Percentiles rank a stretch among this genome's conserved stretches.
Evolutionary conservation across 176 grass and related monocot species (phyloP).

Genomic region (Ensete glaucum): DNA sequence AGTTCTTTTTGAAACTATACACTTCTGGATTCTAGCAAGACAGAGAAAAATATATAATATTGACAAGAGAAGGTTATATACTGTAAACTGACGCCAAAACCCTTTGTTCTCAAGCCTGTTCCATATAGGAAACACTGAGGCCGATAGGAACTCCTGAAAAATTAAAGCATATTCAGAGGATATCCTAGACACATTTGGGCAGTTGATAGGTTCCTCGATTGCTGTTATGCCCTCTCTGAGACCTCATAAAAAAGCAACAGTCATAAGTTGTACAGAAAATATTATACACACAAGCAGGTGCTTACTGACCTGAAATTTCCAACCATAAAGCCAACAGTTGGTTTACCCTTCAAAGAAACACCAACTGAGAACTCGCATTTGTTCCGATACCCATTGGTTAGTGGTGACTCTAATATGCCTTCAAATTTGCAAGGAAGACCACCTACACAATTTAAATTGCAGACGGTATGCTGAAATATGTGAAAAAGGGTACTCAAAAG

Average conservation of each 20-base stretch:
- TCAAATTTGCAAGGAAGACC: conserved; percentile 96
- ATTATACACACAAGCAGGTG: conserved; percentile 9
- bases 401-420: conserved; percentile 85
- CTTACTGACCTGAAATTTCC: conserved; percentile 81
- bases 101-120: conserved; percentile 77
- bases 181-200: conserved; percentile 80
- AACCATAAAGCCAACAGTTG: conserved; percentile 90
- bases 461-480: conserved; percentile 3
- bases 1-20: neutral
- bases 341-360: conserved; percentile 63
- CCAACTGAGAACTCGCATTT: conserved; percentile 99
- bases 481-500: conserved; percentile 1
- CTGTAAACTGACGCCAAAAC: conserved; percentile 96
- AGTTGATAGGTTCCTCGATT: conserved; percentile 87
- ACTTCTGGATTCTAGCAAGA: neutral
- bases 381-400: conserved; percentile 84
- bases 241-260: conserved; percentile 24
- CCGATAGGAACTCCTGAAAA: conserved; percentile 75
- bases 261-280: conserved; percentile 16
- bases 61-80: conserved; percentile 18
- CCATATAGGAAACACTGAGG: conserved; percentile 60
- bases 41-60: neutral
- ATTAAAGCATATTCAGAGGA: conserved; percentile 61
- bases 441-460: conserved; percentile 44
- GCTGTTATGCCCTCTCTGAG: conserved; percentile 90